A percentile compares a stretch with the other conserved stretches of the same genome.
These are phyloP conservation scores for Colletotrichum musae DNA, from an alignment of 2,329 filamentous ascomycete species.

Conservation along the genomic window DNA sequence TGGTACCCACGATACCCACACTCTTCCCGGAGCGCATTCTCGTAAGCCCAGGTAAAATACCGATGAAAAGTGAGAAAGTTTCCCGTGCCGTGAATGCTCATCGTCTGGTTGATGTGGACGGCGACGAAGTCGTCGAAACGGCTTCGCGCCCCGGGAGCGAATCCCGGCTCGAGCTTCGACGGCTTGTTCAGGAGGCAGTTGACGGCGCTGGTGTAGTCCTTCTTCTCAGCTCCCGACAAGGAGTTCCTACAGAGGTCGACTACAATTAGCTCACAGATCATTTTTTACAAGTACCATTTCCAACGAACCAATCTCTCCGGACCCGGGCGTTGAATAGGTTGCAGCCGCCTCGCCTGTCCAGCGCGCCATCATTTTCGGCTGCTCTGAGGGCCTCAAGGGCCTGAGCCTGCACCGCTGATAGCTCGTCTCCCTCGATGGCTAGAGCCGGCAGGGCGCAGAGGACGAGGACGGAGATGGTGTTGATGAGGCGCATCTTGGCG, in stretches of 20 bases:
- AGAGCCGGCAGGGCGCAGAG: conserved; percentile 12
- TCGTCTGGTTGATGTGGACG: conserved; percentile 39
- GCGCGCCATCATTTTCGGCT: conserved; percentile 24
- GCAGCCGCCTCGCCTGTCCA: conserved; percentile 23
- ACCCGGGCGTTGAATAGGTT: conserved; percentile 22
- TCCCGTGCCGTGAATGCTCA: conserved; percentile 27
- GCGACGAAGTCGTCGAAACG: conserved; percentile 43
- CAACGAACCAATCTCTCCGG: conserved; percentile 25
- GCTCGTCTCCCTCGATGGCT: conserved; percentile 23
- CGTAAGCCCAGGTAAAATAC: conserved; percentile 38
- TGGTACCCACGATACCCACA: conserved; percentile 41
- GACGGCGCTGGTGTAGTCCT: conserved; percentile 41
- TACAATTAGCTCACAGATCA: not conserved
- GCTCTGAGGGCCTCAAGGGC: conserved; percentile 29
- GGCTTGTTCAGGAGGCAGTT: conserved; percentile 38
- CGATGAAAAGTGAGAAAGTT: conserved; percentile 41
- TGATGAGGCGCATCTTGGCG: conserved; percentile 18
- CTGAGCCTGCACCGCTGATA: conserved; percentile 18
- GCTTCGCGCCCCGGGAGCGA: conserved; percentile 35
- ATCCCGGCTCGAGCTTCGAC: conserved; percentile 14
- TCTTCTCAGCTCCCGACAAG: conserved; percentile 42
- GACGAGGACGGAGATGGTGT: conserved; percentile 17
- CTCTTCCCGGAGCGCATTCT: conserved; percentile 38
- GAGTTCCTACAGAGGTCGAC: conserved; percentile 38
- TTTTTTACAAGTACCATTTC: no score